Evolutionary conservation across 2,329 filamentous ascomycete genomes (phyloP), one percentile per base, ranked within the genome.

Genomic region (Teratosphaeria epicoccoides): DNA sequence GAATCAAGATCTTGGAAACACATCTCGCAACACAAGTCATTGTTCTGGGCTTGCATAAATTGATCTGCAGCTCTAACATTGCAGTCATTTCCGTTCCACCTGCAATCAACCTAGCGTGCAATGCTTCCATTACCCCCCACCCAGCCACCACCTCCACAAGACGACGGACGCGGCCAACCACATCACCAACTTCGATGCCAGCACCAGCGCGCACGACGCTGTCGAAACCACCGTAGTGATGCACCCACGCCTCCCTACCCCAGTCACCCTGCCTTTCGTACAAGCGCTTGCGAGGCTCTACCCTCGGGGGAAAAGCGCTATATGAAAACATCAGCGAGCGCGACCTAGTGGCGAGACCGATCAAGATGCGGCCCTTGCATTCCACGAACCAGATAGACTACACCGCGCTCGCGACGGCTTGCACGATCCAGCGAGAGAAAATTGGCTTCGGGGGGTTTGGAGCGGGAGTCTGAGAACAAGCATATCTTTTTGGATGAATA

Each of bases 201-300:
- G 7, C 14, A 44, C 40, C 24, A 49, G 54, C 22, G 49, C 48
- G 17, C 48, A 22, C 22, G 53, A 57, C 49, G 49, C 57, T 14
- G 24, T 43, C 2, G 45, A 51, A 20, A 60, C 58, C 0, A 47
- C 52, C 17, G 53, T 60, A 4, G 48, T 61, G 28, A 47, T 61
- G 6, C 59, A 61, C 37, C 53, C 52, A 10, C 47, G 54, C n/a
- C 43, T 57, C 22, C 52, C 55, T 3, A 20, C n/a, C 3, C 51
- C 60, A 2, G 47, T 60, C 40, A 28, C 17, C 45, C 14, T 60
- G 59, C 47, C 52, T 61, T n/a, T 7, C 23, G 11, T 52, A 58
- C 52, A 61, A 61, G 49, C 57, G 54, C 33, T 17, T 23, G n/a
- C 46, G 55, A n/a, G 59, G 59, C 24, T 54, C 53, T 5, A 4